Conservation (phyloP, 2,329 filamentous ascomycete species). For the Tolypocladium cylindrosporum region DNA sequence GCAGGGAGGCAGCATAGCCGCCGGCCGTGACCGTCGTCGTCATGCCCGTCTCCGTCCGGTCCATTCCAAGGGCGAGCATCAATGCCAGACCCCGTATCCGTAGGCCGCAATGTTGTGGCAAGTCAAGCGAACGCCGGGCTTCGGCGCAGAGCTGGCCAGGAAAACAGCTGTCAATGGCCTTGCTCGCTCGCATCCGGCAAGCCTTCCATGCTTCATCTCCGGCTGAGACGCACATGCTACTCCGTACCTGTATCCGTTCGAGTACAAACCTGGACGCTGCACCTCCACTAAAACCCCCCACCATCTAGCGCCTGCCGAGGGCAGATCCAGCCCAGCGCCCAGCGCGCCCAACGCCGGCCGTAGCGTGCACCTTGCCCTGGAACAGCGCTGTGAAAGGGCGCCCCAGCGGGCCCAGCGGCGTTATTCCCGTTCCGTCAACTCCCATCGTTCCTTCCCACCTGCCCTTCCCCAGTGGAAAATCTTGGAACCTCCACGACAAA, state of each 20-base stretch:
- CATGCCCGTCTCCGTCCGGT: not conserved
- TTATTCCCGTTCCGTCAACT: slow-evolving; percentile 12
- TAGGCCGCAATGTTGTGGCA: not conserved
- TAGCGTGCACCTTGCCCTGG: not conserved
- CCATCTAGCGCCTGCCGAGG: not conserved
- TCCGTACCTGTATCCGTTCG: too few relatives aligned
- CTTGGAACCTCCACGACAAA: not conserved
- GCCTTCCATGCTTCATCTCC: not conserved
- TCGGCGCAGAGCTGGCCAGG: not conserved
- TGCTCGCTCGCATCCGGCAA: not conserved
- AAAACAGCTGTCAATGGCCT: not conserved
- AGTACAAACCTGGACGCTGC: not conserved
- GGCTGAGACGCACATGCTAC: not conserved
- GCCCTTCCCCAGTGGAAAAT: not conserved
- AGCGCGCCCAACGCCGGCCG: not conserved
- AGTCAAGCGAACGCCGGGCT: not conserved
- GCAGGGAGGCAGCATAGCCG: not conserved
- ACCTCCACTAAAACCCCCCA: not conserved
- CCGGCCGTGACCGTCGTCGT: not conserved
- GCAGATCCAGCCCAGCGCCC: not conserved
- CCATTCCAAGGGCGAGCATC: not conserved
- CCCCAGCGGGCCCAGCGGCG: not conserved
- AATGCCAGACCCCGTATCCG: not conserved
- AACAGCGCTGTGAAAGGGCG: not conserved
- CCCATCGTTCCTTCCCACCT: not conserved